A percentile compares a stretch with the other conserved stretches of the same genome.
Evolutionary conservation across 2,329 filamentous ascomycete species (phyloP).

Genomic region (Aspergillus costaricaensis): DNA sequence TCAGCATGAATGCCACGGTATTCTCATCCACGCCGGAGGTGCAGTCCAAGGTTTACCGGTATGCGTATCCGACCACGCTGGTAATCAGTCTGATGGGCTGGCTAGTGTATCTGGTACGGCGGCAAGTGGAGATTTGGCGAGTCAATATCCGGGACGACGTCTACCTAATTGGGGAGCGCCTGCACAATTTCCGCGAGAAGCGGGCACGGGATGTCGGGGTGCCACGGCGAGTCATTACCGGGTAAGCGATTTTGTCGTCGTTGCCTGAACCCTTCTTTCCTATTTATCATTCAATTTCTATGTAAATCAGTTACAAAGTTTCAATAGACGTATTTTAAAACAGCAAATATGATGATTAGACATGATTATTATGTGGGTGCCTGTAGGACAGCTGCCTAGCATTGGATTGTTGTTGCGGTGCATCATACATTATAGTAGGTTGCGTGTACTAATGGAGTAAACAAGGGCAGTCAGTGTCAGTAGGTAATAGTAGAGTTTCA

Average conservation of each 20-base stretch:
- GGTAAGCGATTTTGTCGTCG: constrained; percentile 17
- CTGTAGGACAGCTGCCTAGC: background rate
- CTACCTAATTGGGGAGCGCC: constrained; percentile 87
- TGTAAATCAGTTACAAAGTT: constrained; percentile 9
- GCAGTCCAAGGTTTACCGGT: constrained; percentile 57
- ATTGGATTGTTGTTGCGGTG: too few relatives aligned
- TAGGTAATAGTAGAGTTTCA: too few relatives aligned
- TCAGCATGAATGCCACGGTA: constrained; percentile 49
- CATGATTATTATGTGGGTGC: background rate
- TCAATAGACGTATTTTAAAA: background rate
- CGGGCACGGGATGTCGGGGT: constrained; percentile 42
- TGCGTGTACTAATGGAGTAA: too few relatives aligned
- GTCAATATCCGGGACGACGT: constrained; percentile 87
- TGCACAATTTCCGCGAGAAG: constrained; percentile 87
- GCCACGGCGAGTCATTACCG: constrained; percentile 41
- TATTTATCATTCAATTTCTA: background rate
- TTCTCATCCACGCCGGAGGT: constrained; percentile 36
- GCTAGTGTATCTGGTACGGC: constrained; percentile 38
- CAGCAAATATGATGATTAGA: background rate
- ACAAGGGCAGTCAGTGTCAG: too few relatives aligned
- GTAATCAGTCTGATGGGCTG: constrained; percentile 56
- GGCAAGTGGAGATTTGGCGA: constrained; percentile 73
- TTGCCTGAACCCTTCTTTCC: background rate
- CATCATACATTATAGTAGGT: too few relatives aligned
- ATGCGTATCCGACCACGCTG: constrained; percentile 71